phyloP scores from a whole-genome alignment of 2,329 filamentous ascomycete species.

The Aspergillus melleus region DNA sequence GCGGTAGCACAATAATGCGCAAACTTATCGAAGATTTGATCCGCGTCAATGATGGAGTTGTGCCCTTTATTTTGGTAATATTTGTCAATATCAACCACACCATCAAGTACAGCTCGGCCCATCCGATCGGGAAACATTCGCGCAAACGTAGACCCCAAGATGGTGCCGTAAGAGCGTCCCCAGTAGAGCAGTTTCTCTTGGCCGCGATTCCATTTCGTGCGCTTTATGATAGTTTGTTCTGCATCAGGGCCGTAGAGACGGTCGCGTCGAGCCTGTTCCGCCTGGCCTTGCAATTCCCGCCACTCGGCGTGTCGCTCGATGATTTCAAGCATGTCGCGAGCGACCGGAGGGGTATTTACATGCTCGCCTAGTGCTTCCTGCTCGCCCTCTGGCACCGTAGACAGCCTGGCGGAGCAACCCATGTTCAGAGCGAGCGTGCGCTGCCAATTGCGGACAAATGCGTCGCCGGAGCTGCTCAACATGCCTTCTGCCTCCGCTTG shows the following conservation, averaged over 20 bases:
- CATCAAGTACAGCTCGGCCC: constrained; percentile 34
- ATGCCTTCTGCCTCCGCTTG: constrained; percentile 38
- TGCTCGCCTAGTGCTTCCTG: constrained; percentile 32
- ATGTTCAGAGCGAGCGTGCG: constrained; percentile 32
- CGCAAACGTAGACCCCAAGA: constrained; percentile 49
- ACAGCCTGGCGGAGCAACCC: constrained; percentile 30
- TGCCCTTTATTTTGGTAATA: constrained; percentile 32
- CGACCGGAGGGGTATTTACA: constrained; percentile 35
- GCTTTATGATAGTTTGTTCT: constrained; percentile 20
- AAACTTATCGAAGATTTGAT: constrained; percentile 38
- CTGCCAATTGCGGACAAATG: constrained; percentile 36
- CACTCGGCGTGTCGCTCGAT: constrained; percentile 41
- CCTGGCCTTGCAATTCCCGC: constrained; percentile 34
- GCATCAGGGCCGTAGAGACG: constrained; percentile 18
- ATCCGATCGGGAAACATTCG: constrained; percentile 45
- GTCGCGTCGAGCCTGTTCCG: constrained; percentile 21
- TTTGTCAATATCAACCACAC: constrained; percentile 37
- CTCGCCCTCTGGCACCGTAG: constrained; percentile 14
- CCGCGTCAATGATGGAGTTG: constrained; percentile 32
- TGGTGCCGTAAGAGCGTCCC: constrained; percentile 48
- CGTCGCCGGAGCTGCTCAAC: constrained; percentile 31
- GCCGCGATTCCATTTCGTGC: constrained; percentile 30
- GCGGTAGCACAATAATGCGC: constrained; percentile 31
- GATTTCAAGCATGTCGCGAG: constrained; percentile 38
- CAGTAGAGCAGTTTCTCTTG: constrained; percentile 41